phyloP scores from a whole-genome alignment of 768 basidiomycete species.

The Arthromyces matolae region DNA sequence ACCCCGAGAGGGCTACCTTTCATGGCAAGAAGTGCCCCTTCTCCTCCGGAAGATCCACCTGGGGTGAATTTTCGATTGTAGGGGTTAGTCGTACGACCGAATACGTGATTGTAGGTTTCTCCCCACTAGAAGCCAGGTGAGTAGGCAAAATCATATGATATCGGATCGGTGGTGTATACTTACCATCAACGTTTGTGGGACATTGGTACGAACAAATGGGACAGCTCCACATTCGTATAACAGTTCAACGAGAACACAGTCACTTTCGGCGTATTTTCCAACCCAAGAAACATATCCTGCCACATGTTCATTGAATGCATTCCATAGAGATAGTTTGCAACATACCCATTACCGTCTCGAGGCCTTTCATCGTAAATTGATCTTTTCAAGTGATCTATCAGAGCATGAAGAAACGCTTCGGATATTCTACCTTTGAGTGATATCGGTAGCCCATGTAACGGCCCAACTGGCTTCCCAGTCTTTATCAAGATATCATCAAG shows the following conservation, averaged over 20 bases:
- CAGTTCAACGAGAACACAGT: slow-evolving; percentile 52
- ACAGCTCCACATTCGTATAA: slow-evolving; percentile 55
- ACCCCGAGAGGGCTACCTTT: slow-evolving; percentile 58
- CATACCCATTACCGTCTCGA: slow-evolving; percentile 43
- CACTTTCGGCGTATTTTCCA: slow-evolving; percentile 40
- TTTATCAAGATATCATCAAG: slow-evolving; percentile 43
- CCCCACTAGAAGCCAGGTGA: slow-evolving; percentile 31
- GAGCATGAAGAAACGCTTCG: background rate
- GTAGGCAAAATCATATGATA: slow-evolving; percentile 8
- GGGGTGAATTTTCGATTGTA: slow-evolving; percentile 52
- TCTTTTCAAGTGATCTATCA: slow-evolving; percentile 30
- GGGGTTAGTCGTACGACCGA: slow-evolving; percentile 60
- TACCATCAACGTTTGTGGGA: slow-evolving; percentile 55
- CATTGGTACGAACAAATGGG: slow-evolving; percentile 52
- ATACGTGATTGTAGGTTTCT: slow-evolving; percentile 62
- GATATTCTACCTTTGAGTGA: slow-evolving; percentile 30
- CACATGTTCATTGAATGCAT: too few species aligned
- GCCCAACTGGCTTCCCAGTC: slow-evolving; percentile 48
- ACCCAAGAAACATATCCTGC: slow-evolving; percentile 55
- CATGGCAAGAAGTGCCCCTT: slow-evolving; percentile 59
- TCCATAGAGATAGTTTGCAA: background rate
- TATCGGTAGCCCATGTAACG: slow-evolving; percentile 50
- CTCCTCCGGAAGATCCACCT: slow-evolving; percentile 68
- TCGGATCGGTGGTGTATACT: background rate
- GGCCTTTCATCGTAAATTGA: slow-evolving; percentile 56